phyloP scores from a whole-genome alignment of 768 basidiomycete genomes.

The Boletellus emodensis region DNA sequence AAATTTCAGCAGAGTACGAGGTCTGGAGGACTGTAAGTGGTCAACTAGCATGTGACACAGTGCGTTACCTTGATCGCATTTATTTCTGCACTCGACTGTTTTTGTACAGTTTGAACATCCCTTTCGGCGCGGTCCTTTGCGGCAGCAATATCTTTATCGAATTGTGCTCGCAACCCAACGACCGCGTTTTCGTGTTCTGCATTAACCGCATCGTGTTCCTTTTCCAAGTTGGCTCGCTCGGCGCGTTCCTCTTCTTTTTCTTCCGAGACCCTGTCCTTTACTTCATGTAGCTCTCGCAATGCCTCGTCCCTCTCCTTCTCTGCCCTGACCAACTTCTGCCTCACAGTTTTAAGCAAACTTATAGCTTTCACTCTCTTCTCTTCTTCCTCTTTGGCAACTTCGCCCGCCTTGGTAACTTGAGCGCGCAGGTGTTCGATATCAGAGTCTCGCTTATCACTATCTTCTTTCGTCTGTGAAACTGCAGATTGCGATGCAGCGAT shows the following conservation, averaged over 20 bases:
- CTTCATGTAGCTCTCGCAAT: constrained; percentile 47
- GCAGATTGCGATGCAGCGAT: constrained; percentile 54
- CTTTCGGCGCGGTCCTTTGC: constrained; percentile 69
- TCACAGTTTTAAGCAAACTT: constrained; percentile 87
- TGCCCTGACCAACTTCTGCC: constrained; percentile 93
- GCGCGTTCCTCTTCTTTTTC: constrained; percentile 42
- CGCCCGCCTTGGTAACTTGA: constrained; percentile 61
- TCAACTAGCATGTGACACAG: constrained; percentile 4
- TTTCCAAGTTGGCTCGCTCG: constrained; percentile 52
- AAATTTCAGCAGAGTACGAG: constrained; percentile 62
- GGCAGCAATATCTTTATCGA: constrained; percentile 64
- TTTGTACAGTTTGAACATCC: constrained; percentile 60
- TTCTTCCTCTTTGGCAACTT: constrained; percentile 84
- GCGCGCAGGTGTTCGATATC: constrained; percentile 57
- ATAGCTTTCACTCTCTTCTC: constrained; percentile 96
- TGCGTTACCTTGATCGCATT: constrained; percentile 63
- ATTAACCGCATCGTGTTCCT: constrained; percentile 59
- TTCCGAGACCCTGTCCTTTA: constrained; percentile 51
- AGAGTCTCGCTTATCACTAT: constrained; percentile 44
- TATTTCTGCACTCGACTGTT: constrained; percentile 75
- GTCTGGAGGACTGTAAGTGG: constrained; percentile 41
- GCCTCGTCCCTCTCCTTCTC: constrained; percentile 91
- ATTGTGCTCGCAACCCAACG: constrained; percentile 56
- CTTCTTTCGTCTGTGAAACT: constrained; percentile 45
- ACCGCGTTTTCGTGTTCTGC: constrained; percentile 61